Base-by-base conservation (phyloP, 306 rosid species). In the Adenanthera pavonina region DNA sequence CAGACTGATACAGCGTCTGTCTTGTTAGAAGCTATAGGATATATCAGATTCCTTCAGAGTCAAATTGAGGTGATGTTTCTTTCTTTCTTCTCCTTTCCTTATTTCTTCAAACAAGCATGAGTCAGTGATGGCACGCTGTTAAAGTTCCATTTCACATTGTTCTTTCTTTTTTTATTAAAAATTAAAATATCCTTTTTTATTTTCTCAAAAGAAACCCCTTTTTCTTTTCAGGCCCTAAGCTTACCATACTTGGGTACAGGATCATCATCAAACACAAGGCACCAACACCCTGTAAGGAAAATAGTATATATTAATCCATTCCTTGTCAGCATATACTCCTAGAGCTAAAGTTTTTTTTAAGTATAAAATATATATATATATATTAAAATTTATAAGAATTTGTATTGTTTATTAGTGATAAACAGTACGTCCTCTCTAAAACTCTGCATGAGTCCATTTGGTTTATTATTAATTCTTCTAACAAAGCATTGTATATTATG, bases 1-100 rank as follows among this genome's bases (percentile, higher is more conserved):
- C 98, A 95, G 99, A 95, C 99, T 92, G 99, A 95, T 97, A 95
- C 99, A 25, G 99, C 99, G n/a, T 93, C 99, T 87, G 99, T 95
- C 86, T 88, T 95, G 94, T 95, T 95, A 92, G 99, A 95, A 87
- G 91, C 99, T 84, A 92, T 95, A 88, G 99, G 99, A 34, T 95
- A 95, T 85, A 89, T 95, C 89, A 92, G 99, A 92, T 95, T 95
- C 99, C 99, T 95, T 85, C 99, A 95, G 87, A 90, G 89, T 90
- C 99, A 95, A 93, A 91, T 95, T 88, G 97, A 92, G 99, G 99
- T 93, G 86, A 87, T 82, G 86, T 83, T 83, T 85, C 81, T 91
- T 41, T 73, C 72, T 54, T 75, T 36, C 41, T 25, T 25, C 30
- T 25, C 5, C 56, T 68, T 57, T 13, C 72, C 77, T 64, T 79